Conservation (phyloP, 805 yeast genomes). For the Candida ovalis region DNA sequence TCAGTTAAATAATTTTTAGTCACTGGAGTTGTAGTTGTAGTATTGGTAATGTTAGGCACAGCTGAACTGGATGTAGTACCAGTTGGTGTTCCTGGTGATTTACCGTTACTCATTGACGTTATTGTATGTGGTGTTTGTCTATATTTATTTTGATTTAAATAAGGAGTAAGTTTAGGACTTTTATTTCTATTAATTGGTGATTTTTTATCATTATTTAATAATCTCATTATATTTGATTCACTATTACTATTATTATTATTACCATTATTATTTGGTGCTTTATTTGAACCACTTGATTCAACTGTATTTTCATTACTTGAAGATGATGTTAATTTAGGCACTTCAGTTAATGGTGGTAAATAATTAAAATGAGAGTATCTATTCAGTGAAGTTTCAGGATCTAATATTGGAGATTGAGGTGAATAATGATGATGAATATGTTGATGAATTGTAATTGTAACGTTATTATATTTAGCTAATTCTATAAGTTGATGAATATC, state of each 20-base stretch:
- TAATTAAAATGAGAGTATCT: conserved; percentile 72
- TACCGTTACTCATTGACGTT: neutral
- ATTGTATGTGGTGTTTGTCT: neutral
- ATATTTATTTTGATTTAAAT: neutral
- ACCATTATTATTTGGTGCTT: conserved; percentile 10
- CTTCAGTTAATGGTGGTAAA: conserved; percentile 65
- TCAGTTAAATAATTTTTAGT: conserved; percentile 28
- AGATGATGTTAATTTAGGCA: conserved; percentile 65
- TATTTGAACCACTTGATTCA: conserved; percentile 19
- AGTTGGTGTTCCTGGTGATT: neutral
- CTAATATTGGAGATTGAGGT: conserved; percentile 37
- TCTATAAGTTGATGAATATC: conserved; percentile 54
- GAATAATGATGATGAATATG: conserved; percentile 79
- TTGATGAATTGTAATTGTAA: conserved; percentile 73
- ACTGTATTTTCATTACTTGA: conserved; percentile 36
- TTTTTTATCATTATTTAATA: conserved; percentile 36
- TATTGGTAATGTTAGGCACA: conserved; percentile 4
- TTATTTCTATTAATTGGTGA: conserved; percentile 12
- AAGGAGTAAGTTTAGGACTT: conserved; percentile 5
- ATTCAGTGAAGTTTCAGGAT: conserved; percentile 51
- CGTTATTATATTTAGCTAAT: conserved; percentile 53
- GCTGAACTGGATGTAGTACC: neutral
- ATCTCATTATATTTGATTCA: conserved; percentile 41
- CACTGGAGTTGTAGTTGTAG: conserved; percentile 12
- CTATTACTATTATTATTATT: conserved; percentile 6